Evolutionary conservation across 352 stramenopile species (phyloP), one percentile per base, ranked within the genome.

Genomic region (Peronosclerospora sorghi): DNA sequence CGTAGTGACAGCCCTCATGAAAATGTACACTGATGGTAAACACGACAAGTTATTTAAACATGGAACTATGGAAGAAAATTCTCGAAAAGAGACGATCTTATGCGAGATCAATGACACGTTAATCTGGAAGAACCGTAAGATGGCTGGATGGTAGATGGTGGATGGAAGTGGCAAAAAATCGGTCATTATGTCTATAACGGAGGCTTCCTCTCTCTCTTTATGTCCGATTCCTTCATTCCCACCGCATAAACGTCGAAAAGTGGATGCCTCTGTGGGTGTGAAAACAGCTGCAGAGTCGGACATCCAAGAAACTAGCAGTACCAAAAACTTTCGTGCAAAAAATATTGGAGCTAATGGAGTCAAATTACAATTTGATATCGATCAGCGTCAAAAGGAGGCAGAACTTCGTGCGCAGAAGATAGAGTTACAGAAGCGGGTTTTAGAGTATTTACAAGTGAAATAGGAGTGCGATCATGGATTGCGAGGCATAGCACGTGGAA

Each of bases 41-140:
- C 66, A 80, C 58, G 73, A 90, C 39, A 87, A 86, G 57, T 61
- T 90, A 49, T 87, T 83, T 68, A 86, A 86, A 49, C 68, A 86
- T 45, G 72, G 76, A 6, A 68, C 65, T 1, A 65, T 69, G 35
- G 73, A 86, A 26, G 73, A 88, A 19, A 84, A 85, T 36, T 45
- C 56, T 15, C 67, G 62, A 18, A 88, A 88, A 41, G 73, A 85
- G 44, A 26, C 48, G 8, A 79, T 88, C 45, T 24, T 88, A 51
- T 48, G 70, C 1, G 72, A 85, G 38, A 60, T 87, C 34, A 78
- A 70, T 29, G 30, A 67, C 17, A 57, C 54, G 3, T 56, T 86
- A 1, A 49, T 73, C n/a, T 54, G 52, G 21, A 79, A 71, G 34
- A 65, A 73, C 37, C 59, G 66, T 40, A 83, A 76, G 35, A 61